phyloP scores from a whole-genome alignment of 1,284 basidiomycete genomes.

The Tilletia walkeri region DNA sequence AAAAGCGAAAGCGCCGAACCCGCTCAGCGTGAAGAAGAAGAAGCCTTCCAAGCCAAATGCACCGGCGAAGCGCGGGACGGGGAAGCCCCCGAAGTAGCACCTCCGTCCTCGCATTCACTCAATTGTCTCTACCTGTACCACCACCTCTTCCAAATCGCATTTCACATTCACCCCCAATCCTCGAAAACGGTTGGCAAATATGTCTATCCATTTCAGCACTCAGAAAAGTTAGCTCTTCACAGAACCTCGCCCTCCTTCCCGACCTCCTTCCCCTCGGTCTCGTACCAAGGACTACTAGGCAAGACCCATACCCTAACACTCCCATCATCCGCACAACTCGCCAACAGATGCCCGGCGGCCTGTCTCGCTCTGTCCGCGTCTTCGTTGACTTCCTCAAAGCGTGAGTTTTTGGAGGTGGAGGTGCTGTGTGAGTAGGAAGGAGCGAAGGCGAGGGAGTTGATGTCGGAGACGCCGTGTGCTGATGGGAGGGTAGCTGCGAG shows the following conservation, averaged over 20 bases:
- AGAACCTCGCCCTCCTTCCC: conserved; percentile 3
- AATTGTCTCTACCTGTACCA: too few species aligned
- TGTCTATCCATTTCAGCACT: not conserved
- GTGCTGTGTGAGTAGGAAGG: conserved; percentile 20
- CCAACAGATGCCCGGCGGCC: conserved; percentile 62
- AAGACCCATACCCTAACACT: conserved; percentile 67
- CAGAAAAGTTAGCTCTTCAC: not conserved
- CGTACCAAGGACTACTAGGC: conserved; percentile 22
- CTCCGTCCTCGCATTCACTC: too few species aligned
- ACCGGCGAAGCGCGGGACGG: not conserved
- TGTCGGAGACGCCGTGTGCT: conserved; percentile 72
- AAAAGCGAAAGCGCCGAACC: conserved; percentile 83
- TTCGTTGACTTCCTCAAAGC: conserved; percentile 28
- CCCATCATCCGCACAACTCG: conserved; percentile 78
- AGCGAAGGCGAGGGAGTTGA: conserved; percentile 68
- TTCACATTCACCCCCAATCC: too few species aligned
- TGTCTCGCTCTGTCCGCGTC: conserved; percentile 20
- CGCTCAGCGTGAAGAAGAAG: conserved; percentile 80
- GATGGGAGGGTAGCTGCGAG: conserved; percentile 55
- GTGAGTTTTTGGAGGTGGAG: conserved; percentile 30
- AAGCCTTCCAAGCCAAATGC: conserved; percentile 1
- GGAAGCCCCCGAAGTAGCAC: not conserved
- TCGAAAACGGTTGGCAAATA: too few species aligned
- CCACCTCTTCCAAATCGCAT: too few species aligned
- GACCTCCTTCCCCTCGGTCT: not conserved